Base-by-base conservation (phyloP, 768 basidiomycete species). In the Trametes coccinea region DNA sequence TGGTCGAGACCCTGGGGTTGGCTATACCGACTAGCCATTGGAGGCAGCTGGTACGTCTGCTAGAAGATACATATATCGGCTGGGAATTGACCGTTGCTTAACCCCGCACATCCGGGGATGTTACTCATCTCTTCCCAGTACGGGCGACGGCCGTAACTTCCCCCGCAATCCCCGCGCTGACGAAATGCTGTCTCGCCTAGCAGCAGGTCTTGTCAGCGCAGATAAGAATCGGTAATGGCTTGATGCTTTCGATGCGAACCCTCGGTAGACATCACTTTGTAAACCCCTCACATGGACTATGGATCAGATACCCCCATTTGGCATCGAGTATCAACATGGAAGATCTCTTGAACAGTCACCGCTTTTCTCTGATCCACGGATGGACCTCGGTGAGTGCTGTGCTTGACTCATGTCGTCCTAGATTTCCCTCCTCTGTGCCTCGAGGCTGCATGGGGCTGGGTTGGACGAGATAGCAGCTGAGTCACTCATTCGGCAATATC, bases 111-210 rank as follows among this genome's bases (percentile, higher is more conserved):
- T 14, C n/a, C 14, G 41, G 41, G 8, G 14, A 9, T 43, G 14
- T 43, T 14, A 43, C 14, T 9, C 13, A n/a, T 14, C 8, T 14
- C 14, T 43, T 43, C 41, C 48, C 53, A 70, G 60, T 60, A 88
- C 73, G 31, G 90, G 91, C 7, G 84, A 91, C 70, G 92, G 92
- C 4, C 79, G 76, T 70, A 76, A 73, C 16, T 93, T 88, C 68
- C 85, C 86, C 16, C 83, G 83, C 46, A 91, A 90, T 72, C 84
- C 87, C 0, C 79, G 78, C 48, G 80, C 89, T 22, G 86, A 91
- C 47, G 82, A 82, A 50, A 78, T 87, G 76, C 76, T 93, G 33
- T 79, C 79, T n/a, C 79, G 81, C 52, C 78, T 93, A 27, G 91
- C 89, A 11, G 73, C 69, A 33, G 85, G 84, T 58, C 77, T 93